Base-by-base conservation (phyloP, 2,329 filamentous ascomycete genomes). In the Tolypocladium tundrense region DNA sequence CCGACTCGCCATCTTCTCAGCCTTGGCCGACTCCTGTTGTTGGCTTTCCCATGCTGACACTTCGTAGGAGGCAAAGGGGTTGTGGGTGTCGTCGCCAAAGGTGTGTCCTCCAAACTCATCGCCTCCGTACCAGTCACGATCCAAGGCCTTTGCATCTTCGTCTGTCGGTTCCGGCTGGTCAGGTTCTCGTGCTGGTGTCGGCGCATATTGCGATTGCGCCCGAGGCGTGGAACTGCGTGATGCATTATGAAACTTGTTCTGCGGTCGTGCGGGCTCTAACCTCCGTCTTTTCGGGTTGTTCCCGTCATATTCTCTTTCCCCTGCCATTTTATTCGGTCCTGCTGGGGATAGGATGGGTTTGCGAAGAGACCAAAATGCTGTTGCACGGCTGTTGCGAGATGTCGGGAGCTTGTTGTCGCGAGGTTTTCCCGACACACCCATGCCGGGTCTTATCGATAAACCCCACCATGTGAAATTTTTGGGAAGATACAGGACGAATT, bases 51-150 rank as follows among this genome's bases (percentile, higher is more conserved):
- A 87, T 70, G 87, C 86, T 24, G 87, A 82, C 62, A 84, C 88
- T 55, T 87, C 88, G 59, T 87, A 87, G 1, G 85, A 85, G 11
- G 89, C 90, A 67, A 96, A 96, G 0, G 91, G 92, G 68, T 96
- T 95, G 72, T 96, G 91, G n/a, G 86, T 81, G 62, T 97, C 92
- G 68, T 96, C 92, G 63, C 91, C 92, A 66, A 96, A 90, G 0
- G 87, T 88, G 67, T 95, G 89, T 0, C 83, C 82, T 33, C 87
- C 89, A 58, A 87, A 85, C 69, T 96, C 91, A 67, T 95, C 91
- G 53, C 89, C 90, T 27, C 85, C 86, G 67, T 97, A 97, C 92
- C 92, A 97, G 72, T 96, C 92, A 61, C 92, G 85, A 69, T 97
- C 92, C 57, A 96, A 78, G 11, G 86, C 89, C 61, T 82, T 82